These are phyloP conservation scores for Penicillium fimorum DNA, from an alignment of 495 filamentous ascomycete species.

Conservation along the genomic window DNA sequence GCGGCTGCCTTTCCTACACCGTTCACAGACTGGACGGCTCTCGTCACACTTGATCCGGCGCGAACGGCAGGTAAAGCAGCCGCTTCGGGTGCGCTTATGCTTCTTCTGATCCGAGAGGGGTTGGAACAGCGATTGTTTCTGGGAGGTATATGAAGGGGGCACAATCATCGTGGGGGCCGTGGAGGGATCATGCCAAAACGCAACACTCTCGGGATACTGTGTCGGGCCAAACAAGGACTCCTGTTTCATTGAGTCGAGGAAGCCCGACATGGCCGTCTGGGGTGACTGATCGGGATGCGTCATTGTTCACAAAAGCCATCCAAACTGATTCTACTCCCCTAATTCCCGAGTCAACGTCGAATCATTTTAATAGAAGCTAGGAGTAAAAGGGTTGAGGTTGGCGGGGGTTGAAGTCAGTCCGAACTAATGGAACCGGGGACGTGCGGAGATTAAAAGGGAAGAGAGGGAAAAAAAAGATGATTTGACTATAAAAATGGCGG, in stretches of 20 bases:
- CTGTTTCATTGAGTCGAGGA: slow-evolving; percentile 31
- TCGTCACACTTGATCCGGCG: slow-evolving; percentile 95
- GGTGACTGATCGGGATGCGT: slow-evolving; percentile 35
- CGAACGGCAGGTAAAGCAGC: slow-evolving; percentile 90
- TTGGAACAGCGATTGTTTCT: slow-evolving; percentile 33
- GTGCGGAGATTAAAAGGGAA: slow-evolving; percentile 28
- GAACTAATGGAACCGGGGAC: slow-evolving; percentile 22
- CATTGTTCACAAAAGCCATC: slow-evolving; percentile 25
- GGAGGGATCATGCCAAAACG: slow-evolving; percentile 44
- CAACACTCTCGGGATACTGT: slow-evolving; percentile 44
- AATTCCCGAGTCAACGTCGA: neutral
- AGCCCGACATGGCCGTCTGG: slow-evolving; percentile 35
- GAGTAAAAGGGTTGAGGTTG: slow-evolving; percentile 2
- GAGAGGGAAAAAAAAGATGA: neutral
- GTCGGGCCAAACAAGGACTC: slow-evolving; percentile 37
- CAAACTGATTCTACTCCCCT: neutral
- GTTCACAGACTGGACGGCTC: slow-evolving; percentile 79
- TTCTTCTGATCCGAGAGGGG: slow-evolving; percentile 71
- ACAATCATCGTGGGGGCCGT: slow-evolving; percentile 23
- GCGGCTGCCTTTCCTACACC: slow-evolving; percentile 80
- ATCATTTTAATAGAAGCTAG: neutral
- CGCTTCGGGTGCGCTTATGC: slow-evolving; percentile 88
- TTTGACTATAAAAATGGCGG: neutral
- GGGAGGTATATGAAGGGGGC: slow-evolving; percentile 27
- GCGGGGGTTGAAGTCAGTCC: slow-evolving; percentile 20